Evolutionary conservation across 139 green algal species (phyloP), one percentile per base, ranked within the genome.

Genomic region (Chlorella sp.): DNA sequence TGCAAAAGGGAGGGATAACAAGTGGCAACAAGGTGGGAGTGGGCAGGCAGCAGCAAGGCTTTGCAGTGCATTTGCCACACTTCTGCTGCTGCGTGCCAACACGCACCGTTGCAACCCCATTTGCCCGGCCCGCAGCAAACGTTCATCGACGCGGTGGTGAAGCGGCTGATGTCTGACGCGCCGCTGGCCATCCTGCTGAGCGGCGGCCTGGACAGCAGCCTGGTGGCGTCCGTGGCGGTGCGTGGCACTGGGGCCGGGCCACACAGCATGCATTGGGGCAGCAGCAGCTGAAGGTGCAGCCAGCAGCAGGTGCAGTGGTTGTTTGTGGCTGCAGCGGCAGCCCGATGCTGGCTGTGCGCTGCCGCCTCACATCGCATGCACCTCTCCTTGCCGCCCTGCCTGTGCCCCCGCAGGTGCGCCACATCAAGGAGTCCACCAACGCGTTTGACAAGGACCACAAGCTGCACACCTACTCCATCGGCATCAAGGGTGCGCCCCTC

Each of bases 101-200:
- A 51, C 17, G 34, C 68, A 4, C 44, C 23, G 21, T 3, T 21
- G 15, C 47, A 18, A 11, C 60, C 60, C 26, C 34, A 23, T 25
- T 26, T 63, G 4, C 41, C 9, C 41, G 26, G 2, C 23, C 41
- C 96, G 34, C 89, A 93, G 30, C 80, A 93, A 32, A 89, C 93
- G 0, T 95, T 98, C 81, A 91, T 96, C 72, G 87, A 92, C 34
- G 88, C 96, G 16, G 96, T 98, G 67, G 91, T 95, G 60, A 98
- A 98, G 92, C 90, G 97, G 60, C 92, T 99, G 18, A 99, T 99
- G 97, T 94, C 90, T 25, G 97, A 99, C 78, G 97, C 98, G 39
- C 95, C 97, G 39, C 89, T 98, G 88, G 96, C 94, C 67, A 92
- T 99, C 82, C 90, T 99, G 65, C 94, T 99, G n/a, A 98, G 94